These are phyloP conservation scores for Paramecium tetraurelia DNA, from an alignment of 73 alveolate genomes.

Conservation along the genomic window DNA sequence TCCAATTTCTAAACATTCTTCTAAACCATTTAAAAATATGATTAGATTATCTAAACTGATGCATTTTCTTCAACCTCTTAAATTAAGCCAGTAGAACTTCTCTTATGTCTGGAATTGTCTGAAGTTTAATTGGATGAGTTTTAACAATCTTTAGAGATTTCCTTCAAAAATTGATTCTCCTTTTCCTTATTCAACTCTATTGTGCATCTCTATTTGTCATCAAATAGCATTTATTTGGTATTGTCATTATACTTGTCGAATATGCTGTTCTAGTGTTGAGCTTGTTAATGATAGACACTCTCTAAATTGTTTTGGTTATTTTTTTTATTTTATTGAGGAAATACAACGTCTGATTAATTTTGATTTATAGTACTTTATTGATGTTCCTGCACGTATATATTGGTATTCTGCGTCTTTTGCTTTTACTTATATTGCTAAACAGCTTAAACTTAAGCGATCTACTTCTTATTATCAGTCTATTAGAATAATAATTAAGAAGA, in stretches of 20 bases:
- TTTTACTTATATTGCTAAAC: background rate
- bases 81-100: constrained; percentile 19
- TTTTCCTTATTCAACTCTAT: background rate
- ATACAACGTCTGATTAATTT: background rate
- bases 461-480: constrained; percentile 5
- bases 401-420: background rate
- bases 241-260: background rate
- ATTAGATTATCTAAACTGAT: background rate
- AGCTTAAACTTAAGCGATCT: background rate
- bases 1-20: constrained; percentile 33
- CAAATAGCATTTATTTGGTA: background rate
- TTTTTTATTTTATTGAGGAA: background rate
- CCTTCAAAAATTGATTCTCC: constrained; percentile 16
- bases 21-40: constrained; percentile 27
- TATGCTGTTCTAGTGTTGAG: background rate
- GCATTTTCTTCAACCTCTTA: background rate
- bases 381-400: background rate
- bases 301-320: background rate
- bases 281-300: background rate
- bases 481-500: background rate
- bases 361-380: background rate
- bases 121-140: background rate
- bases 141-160: background rate
- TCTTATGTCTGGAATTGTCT: background rate
- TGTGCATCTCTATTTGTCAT: background rate